Evolutionary conservation across 768 basidiomycete genomes (phyloP).

Genomic region (Pholiota microspora): DNA sequence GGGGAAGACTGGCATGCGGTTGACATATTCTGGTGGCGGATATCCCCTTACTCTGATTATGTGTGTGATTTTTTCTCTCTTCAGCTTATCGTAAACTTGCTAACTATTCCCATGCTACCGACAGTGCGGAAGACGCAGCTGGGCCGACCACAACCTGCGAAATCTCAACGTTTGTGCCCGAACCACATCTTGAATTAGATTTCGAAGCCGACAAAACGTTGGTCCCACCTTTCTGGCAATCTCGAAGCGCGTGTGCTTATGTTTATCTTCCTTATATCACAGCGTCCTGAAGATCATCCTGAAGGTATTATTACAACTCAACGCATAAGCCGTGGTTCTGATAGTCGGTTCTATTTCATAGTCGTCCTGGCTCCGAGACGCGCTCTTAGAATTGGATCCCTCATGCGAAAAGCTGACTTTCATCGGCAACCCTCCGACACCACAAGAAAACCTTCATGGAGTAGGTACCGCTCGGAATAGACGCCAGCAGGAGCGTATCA

Average conservation of each 20-base stretch:
- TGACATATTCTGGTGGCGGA: conserved; percentile 78
- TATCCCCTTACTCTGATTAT: conserved; percentile 76
- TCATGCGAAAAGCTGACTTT: conserved; percentile 86
- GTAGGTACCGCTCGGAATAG: conserved; percentile 22
- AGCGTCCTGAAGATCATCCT: conserved; percentile 83
- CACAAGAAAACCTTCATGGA: conserved; percentile 16
- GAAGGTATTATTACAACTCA: conserved; percentile 45
- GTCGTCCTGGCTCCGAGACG: conserved; percentile 94
- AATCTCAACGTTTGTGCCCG: conserved; percentile 81
- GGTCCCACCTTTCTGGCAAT: conserved; percentile 22
- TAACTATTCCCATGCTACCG: not conserved
- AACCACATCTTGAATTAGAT: conserved; percentile 75
- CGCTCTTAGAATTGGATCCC: conserved; percentile 87
- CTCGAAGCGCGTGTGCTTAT: conserved; percentile 13
- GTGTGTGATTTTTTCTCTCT: conserved; percentile 42
- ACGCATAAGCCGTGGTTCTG: not conserved
- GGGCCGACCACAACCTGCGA: conserved; percentile 89
- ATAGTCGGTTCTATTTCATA: conserved; percentile 16
- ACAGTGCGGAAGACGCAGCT: conserved; percentile 70
- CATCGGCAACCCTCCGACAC: conserved; percentile 64
- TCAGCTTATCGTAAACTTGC: not conserved
- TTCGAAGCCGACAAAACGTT: conserved; percentile 67
- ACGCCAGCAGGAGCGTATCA: conserved; percentile 14
- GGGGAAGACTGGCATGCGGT: conserved; percentile 71
- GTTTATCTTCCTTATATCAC: not conserved